Evolutionary conservation across 768 basidiomycete species (phyloP), one percentile per base, ranked within the genome.

Genomic region (Xerocomus brunneocitrinus): DNA sequence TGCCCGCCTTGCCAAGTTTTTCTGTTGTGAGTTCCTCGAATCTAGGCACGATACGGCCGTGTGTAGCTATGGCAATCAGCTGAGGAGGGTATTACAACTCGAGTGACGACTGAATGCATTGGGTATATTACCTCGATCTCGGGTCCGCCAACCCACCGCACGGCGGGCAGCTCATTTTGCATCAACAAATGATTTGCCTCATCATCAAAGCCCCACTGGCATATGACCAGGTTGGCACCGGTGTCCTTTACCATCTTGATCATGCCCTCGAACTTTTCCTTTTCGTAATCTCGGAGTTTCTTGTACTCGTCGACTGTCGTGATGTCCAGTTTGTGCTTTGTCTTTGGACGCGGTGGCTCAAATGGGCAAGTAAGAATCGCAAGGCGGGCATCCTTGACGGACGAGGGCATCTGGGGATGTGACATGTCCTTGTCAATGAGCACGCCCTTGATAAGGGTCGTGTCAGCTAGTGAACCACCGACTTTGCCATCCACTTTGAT

Each of bases 401-500:
- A 78, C 54, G 81, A 84, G 8, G 95, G 95, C 97, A 99, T 99
- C 71, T 97, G 93, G 4, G 95, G 89, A 66, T 99, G 97, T 12
- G 94, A 98, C 89, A 99, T 95, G 74, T 99, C 95, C 74, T 99
- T 99, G 84, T 99, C 97, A 68, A 99, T 83, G 62, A 99, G 90
- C 40, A 99, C 97, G 62, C 97, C 97, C 63, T 89, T 89, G 76
- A 99, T 95, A 62, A 99, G 81, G 40, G 82, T 84, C 7, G 92
- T 98, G 73, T 99, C 97, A 8, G 91, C 92, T 36, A 99, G 81
- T 9, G 94, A 91, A 36, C 97, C 97, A 43, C 97, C 97, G 58
- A 98, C 95, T 75, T 98, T 98, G 66, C 95, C 95, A 61, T 97
- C 92, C 13, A 98, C 95, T 71, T 99, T 98, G 81, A 98, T 98